Evolutionary conservation across 352 stramenopile species (phyloP).

Genomic region (Pythium biforme): DNA sequence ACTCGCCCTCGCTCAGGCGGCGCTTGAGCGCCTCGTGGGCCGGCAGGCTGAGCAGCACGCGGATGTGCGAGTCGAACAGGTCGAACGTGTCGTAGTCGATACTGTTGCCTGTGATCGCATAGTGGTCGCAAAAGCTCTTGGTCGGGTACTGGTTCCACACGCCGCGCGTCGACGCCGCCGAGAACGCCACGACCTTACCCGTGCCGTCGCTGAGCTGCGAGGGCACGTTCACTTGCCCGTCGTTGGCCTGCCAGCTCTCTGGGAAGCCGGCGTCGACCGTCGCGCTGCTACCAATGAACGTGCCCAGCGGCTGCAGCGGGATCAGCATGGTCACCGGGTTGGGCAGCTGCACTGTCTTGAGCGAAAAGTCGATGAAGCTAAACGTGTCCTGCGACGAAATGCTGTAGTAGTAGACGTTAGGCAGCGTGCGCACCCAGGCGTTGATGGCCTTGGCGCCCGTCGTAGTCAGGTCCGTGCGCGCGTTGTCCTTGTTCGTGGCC

Average conservation of each 20-base stretch:
- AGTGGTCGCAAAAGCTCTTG: slow-evolving; percentile 41
- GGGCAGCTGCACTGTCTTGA: slow-evolving; percentile 43
- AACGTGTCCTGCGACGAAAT: slow-evolving; percentile 45
- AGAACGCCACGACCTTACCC: slow-evolving; percentile 34
- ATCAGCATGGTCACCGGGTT: slow-evolving; percentile 54
- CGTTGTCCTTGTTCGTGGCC: slow-evolving; percentile 40
- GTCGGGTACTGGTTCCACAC: slow-evolving; percentile 53
- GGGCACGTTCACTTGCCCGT: slow-evolving; percentile 45
- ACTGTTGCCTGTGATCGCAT: slow-evolving; percentile 42
- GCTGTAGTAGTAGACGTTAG: slow-evolving; percentile 62
- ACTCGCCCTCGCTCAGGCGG: neutral
- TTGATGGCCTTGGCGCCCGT: slow-evolving; percentile 38
- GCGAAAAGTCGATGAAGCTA: slow-evolving; percentile 33
- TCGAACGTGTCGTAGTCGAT: slow-evolving; percentile 39
- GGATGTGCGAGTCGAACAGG: slow-evolving; percentile 41
- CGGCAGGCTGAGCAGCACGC: slow-evolving; percentile 36
- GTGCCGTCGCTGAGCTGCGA: slow-evolving; percentile 46
- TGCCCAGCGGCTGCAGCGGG: slow-evolving; percentile 36
- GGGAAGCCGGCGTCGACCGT: slow-evolving; percentile 31
- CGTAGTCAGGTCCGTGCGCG: slow-evolving; percentile 39
- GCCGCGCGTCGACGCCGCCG: slow-evolving; percentile 33
- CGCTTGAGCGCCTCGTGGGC: slow-evolving; percentile 15
- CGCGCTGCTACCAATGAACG: slow-evolving; percentile 44
- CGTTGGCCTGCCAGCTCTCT: slow-evolving; percentile 46
- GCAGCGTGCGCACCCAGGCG: slow-evolving; percentile 49